These are phyloP conservation scores for Lachancea mirantina DNA, from an alignment of 805 yeast species.

Conservation along the genomic window DNA sequence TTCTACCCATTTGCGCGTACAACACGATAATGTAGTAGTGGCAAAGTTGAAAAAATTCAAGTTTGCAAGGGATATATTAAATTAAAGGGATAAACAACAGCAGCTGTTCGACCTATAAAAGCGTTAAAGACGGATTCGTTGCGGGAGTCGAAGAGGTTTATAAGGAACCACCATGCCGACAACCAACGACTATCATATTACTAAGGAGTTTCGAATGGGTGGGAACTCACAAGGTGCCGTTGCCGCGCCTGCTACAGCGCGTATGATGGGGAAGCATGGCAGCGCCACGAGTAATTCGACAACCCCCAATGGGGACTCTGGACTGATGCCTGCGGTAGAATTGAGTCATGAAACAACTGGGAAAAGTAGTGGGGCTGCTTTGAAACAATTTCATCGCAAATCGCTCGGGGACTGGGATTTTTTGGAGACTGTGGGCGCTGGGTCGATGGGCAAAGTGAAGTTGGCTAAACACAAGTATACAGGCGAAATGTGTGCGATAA, in stretches of 20 bases:
- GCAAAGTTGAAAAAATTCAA: too few species aligned
- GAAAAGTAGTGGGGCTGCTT: conserved; percentile 4
- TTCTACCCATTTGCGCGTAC: too few species aligned
- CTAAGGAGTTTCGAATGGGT: conserved; percentile 28
- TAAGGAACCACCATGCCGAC: conserved; percentile 20
- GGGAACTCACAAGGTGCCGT: conserved; percentile 8
- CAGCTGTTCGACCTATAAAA: too few species aligned
- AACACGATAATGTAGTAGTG: too few species aligned
- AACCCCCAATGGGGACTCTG: conserved; percentile 10
- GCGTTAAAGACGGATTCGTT: too few species aligned
- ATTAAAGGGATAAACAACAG: too few species aligned
- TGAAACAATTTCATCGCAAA: conserved; percentile 61
- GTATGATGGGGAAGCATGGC: conserved; percentile 28
- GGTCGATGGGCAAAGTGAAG: conserved; percentile 98
- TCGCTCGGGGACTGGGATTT: conserved; percentile 97
- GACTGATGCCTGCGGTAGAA: conserved; percentile 20
- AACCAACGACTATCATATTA: conserved; percentile 24
- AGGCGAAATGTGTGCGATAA: conserved; percentile 80
- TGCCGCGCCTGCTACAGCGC: conserved; percentile 30
- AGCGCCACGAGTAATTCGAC: conserved; percentile 10
- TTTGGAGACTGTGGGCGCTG: conserved; percentile 92
- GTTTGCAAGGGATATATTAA: too few species aligned
- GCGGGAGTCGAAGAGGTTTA: too few species aligned
- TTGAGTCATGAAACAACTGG: conserved; percentile 11
- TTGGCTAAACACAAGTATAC: conserved; percentile 81